These are phyloP conservation scores for Fusarium liriodendri DNA, from an alignment of 2,329 filamentous ascomycete species.

Conservation along the genomic window DNA sequence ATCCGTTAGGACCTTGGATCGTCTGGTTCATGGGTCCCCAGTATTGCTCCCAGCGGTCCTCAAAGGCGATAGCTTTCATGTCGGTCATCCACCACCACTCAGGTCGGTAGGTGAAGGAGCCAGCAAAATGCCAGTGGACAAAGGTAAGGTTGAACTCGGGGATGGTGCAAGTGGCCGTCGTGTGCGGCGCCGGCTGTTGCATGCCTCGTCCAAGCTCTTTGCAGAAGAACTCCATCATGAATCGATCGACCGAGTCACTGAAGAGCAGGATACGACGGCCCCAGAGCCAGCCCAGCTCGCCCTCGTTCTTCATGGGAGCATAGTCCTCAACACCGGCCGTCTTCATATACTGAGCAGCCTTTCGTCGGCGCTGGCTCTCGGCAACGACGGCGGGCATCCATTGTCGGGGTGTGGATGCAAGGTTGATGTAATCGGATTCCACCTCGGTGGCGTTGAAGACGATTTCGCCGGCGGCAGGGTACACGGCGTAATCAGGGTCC, in stretches of 20 bases:
- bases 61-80: conserved; percentile 30
- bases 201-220: conserved; percentile 29
- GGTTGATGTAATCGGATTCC: conserved; percentile 15
- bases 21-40: conserved; percentile 30
- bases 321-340: neutral
- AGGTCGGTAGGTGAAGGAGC: conserved; percentile 26
- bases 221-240: conserved; percentile 38
- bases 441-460: conserved; percentile 74
- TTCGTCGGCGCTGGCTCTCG: conserved; percentile 22
- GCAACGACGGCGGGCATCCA: conserved; percentile 29
- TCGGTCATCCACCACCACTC: conserved; percentile 40
- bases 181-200: conserved; percentile 24
- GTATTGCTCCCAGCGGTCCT: conserved; percentile 32
- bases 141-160: conserved; percentile 35
- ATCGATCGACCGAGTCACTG: conserved; percentile 35
- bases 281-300: conserved; percentile 35
- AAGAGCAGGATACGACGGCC: conserved; percentile 35
- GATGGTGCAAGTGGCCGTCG: conserved; percentile 26
- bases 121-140: conserved; percentile 33
- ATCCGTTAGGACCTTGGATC: conserved; percentile 24
- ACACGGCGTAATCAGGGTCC: conserved; percentile 56
- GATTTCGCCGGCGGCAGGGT: conserved; percentile 56
- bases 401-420: conserved; percentile 27
- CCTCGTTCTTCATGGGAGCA: conserved; percentile 25
- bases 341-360: conserved; percentile 4